phyloP scores from a whole-genome alignment of 345 rosid genomes.

The Camelina laxa region DNA sequence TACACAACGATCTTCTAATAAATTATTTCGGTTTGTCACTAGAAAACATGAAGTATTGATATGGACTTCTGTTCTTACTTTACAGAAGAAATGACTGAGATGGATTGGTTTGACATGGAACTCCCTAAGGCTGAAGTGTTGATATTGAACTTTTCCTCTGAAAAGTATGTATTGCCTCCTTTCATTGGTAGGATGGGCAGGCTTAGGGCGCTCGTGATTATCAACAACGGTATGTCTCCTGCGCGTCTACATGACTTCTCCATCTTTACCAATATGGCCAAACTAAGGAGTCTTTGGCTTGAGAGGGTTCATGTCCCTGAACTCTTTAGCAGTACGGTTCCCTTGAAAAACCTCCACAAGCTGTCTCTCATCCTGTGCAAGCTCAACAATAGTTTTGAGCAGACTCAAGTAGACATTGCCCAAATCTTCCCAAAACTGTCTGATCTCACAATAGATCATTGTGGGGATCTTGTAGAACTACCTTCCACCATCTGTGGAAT shows the following conservation, averaged over 20 bases:
- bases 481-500: conserved; percentile 59
- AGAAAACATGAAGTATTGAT: background rate
- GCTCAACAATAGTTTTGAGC: conserved; percentile 56
- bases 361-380: conserved; percentile 75
- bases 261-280: conserved; percentile 53
- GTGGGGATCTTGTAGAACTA: conserved; percentile 67
- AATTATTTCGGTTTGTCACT: background rate
- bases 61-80: background rate
- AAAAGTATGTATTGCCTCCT: conserved; percentile 76
- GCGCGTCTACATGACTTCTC: conserved; percentile 63
- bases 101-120: conserved; percentile 86
- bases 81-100: conserved; percentile 77
- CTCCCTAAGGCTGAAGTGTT: conserved; percentile 92
- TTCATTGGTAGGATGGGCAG: conserved; percentile 69
- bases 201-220: conserved; percentile 76
- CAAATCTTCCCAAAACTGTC: conserved; percentile 62
- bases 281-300: conserved; percentile 84
- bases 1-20: background rate
- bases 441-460: conserved; percentile 81
- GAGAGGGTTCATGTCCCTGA: conserved; percentile 68
- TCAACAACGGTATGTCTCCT: conserved; percentile 59
- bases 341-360: conserved; percentile 55
- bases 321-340: conserved; percentile 48
- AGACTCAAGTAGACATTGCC: conserved; percentile 53
- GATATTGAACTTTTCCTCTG: conserved; percentile 66